Evolutionary conservation across 2,329 filamentous ascomycete genomes (phyloP).

Genomic region (Xylariaceae sp.): DNA sequence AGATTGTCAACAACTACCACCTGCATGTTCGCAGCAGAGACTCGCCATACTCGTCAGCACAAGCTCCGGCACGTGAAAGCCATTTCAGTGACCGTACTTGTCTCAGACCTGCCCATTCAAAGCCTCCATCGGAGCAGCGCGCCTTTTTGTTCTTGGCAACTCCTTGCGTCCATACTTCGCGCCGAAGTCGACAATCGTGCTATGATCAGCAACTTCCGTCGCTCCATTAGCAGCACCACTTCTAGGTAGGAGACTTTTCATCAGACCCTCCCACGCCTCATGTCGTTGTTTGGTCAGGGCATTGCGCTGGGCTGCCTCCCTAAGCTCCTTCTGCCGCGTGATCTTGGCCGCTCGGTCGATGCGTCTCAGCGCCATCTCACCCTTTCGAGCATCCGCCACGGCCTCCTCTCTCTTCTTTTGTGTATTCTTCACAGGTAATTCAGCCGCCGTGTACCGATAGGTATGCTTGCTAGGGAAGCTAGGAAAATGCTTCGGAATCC

Average conservation of each 20-base stretch:
- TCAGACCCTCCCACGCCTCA: conserved; percentile 66
- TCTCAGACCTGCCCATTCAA: conserved; percentile 9
- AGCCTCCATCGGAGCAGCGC: conserved; percentile 37
- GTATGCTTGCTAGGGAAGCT: conserved; percentile 70
- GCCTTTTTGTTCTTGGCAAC: conserved; percentile 55
- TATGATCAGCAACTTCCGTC: conserved; percentile 65
- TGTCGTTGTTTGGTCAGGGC: conserved; percentile 61
- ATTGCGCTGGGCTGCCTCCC: conserved; percentile 60
- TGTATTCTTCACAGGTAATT: conserved; percentile 49
- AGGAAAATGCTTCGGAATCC: conserved; percentile 66
- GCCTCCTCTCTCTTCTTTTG: conserved; percentile 67
- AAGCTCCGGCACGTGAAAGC: neutral
- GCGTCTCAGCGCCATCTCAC: conserved; percentile 65
- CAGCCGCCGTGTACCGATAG: conserved; percentile 64
- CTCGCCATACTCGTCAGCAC: neutral
- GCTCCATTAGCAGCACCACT: conserved; percentile 43
- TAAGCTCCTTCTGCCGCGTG: conserved; percentile 69
- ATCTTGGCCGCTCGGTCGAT: conserved; percentile 68
- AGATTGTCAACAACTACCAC: neutral
- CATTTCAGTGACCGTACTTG: neutral
- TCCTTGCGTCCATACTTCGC: conserved; percentile 60
- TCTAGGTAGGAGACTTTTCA: conserved; percentile 61
- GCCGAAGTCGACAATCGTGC: conserved; percentile 69
- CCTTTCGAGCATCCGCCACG: conserved; percentile 65
- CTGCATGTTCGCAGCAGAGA: neutral